Conservation (phyloP, 768 basidiomycete genomes). For the Termitomyces sp. region DNA sequence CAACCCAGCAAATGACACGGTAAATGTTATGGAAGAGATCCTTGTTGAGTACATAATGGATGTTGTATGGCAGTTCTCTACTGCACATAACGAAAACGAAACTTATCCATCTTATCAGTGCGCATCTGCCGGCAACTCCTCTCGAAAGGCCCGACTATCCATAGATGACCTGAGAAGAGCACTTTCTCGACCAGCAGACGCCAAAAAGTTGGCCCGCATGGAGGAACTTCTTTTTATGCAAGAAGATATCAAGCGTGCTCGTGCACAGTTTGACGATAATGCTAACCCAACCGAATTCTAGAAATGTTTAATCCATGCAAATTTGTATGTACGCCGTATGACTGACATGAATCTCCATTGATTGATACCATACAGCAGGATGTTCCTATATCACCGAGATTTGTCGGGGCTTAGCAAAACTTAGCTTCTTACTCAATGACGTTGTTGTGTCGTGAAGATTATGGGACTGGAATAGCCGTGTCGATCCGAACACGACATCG, state of each 20-base stretch:
- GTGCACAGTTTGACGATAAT: slow-evolving; percentile 64
- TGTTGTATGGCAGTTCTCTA: slow-evolving; percentile 54
- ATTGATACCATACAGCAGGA: slow-evolving; percentile 2
- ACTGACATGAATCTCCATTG: background rate
- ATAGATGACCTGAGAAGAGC: slow-evolving; percentile 84
- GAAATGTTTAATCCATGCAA: slow-evolving; percentile 3
- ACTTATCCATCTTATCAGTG: slow-evolving; percentile 44
- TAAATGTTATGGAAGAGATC: slow-evolving; percentile 92
- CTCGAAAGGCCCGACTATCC: slow-evolving; percentile 70
- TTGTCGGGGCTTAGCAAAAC: background rate
- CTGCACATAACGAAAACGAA: slow-evolving; percentile 6
- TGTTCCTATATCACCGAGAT: slow-evolving; percentile 7
- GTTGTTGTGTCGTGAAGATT: background rate
- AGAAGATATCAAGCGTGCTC: slow-evolving; percentile 88
- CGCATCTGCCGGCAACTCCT: slow-evolving; percentile 64
- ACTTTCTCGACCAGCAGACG: slow-evolving; percentile 81
- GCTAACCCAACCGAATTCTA: slow-evolving; percentile 44
- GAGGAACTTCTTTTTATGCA: slow-evolving; percentile 93
- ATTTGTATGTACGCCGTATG: slow-evolving; percentile 3
- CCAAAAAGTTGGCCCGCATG: slow-evolving; percentile 89
- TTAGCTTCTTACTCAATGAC: background rate
- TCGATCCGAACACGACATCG: background rate
- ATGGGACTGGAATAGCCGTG: background rate
- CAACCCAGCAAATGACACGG: slow-evolving; percentile 83
- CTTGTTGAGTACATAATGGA: slow-evolving; percentile 88